A percentile compares a stretch with the other conserved stretches of the same genome.
Evolutionary conservation across 345 rosid species (phyloP).

Genomic region (Laguncularia racemosa): DNA sequence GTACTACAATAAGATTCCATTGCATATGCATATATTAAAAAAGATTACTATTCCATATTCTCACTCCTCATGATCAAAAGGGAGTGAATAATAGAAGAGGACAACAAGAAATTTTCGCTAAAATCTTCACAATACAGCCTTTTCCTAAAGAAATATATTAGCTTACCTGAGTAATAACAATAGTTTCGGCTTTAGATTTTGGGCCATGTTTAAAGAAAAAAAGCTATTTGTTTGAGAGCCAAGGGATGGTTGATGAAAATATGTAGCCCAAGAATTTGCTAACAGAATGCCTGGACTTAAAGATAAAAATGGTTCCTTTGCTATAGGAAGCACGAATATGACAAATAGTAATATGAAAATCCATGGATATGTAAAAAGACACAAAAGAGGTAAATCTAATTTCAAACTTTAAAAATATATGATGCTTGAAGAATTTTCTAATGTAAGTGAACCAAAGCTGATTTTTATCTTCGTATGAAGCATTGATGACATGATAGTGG

Average conservation of each 20-base stretch:
- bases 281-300: constrained; percentile 41
- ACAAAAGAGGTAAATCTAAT: constrained; percentile 7
- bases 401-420: not conserved
- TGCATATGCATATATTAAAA: no score
- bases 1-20: no score
- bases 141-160: not conserved
- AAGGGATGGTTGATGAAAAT: constrained; percentile 93
- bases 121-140: no score
- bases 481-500: no score
- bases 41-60: no score
- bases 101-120: no score
- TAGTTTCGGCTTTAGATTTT: constrained; percentile 19
- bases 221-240: constrained; percentile 63
- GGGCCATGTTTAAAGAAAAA: constrained; percentile 40
- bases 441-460: no score
- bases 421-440: no score
- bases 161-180: constrained; percentile 38
- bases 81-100: no score
- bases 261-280: constrained; percentile 86
- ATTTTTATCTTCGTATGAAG: no score
- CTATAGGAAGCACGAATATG: constrained; percentile 50
- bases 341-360: constrained; percentile 74
- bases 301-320: constrained; percentile 32
- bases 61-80: no score
- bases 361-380: constrained; percentile 25